A percentile compares a stretch with the other conserved stretches of the same genome.
Conservation (phyloP, 331 rosid genomes). For the Malus hybrid region DNA sequence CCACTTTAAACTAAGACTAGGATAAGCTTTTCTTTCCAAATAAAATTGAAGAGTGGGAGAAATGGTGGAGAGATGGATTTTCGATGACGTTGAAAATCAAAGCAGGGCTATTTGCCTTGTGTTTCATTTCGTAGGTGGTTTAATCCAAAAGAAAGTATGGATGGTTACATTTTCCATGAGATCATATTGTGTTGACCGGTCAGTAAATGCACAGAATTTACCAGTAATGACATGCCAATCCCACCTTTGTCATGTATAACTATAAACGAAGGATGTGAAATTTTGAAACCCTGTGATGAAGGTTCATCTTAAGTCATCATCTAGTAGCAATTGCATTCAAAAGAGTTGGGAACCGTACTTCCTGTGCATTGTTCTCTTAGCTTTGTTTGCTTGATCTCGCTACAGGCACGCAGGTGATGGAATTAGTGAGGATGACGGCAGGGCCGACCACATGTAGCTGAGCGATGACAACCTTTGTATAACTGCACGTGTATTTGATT, state of each 20-base stretch:
- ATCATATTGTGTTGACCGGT: neutral
- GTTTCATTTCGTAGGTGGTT: neutral
- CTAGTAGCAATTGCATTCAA: neutral
- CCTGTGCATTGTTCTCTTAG: neutral
- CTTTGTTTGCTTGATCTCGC: constrained; percentile 1
- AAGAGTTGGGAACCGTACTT: neutral
- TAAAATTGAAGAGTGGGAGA: neutral
- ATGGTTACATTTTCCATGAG: neutral
- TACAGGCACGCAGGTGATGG: constrained; percentile 95
- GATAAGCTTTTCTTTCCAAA: neutral
- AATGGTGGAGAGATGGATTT: neutral
- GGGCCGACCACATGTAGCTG: constrained; percentile 76
- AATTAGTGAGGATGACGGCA: constrained; percentile 62
- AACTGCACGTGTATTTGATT: constrained; percentile 18
- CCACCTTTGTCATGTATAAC: neutral
- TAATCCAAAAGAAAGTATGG: neutral
- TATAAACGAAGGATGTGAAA: neutral
- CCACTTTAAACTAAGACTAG: neutral
- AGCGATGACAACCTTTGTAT: constrained; percentile 13
- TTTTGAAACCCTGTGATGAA: neutral
- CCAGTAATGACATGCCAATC: neutral
- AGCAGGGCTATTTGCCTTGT: neutral
- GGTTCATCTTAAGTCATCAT: neutral
- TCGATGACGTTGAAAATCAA: neutral
- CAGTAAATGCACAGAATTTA: no score